phyloP scores from a whole-genome alignment of 1,139 yeast species.

The Pichiaceae sp. region DNA sequence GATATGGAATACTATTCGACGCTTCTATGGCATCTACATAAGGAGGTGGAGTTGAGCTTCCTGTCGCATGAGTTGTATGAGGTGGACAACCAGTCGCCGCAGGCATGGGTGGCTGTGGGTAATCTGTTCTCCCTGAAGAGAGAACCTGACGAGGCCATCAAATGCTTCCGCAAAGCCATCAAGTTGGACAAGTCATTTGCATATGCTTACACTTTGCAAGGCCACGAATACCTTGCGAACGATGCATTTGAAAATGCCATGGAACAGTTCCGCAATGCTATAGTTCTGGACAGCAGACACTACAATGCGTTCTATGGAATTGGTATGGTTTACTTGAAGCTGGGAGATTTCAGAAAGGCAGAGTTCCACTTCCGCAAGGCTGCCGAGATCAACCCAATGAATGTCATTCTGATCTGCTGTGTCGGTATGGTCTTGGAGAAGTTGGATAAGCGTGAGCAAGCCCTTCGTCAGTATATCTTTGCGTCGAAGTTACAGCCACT shows the following conservation, averaged over 20 bases:
- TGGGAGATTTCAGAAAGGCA: conserved; percentile 80
- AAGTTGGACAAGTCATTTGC: conserved; percentile 57
- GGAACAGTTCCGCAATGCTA: conserved; percentile 72
- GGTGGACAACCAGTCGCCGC: conserved; percentile 49
- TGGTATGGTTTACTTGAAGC: conserved; percentile 86
- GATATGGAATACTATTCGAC: conserved; percentile 94
- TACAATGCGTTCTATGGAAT: conserved; percentile 95
- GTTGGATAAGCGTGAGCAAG: conserved; percentile 57
- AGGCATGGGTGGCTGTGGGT: conserved; percentile 91
- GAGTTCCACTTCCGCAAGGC: conserved; percentile 86
- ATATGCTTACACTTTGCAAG: conserved; percentile 88
- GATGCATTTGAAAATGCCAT: conserved; percentile 91
- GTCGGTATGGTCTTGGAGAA: conserved; percentile 92
- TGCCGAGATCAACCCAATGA: conserved; percentile 79
- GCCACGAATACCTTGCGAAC: conserved; percentile 82
- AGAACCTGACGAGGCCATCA: conserved; percentile 87
- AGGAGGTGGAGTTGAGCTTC: conserved; percentile 70
- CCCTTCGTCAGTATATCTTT: conserved; percentile 72
- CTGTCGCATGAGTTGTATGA: conserved; percentile 77
- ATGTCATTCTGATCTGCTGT: conserved; percentile 84
- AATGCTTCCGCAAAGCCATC: conserved; percentile 76
- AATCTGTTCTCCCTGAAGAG: conserved; percentile 76
- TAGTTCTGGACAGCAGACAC: conserved; percentile 71
- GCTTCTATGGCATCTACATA: conserved; percentile 84
- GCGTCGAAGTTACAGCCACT: conserved; percentile 83